Evolutionary conservation across 2,329 filamentous ascomycete species (phyloP).

Genomic region (Aspergillus tubingensis): DNA sequence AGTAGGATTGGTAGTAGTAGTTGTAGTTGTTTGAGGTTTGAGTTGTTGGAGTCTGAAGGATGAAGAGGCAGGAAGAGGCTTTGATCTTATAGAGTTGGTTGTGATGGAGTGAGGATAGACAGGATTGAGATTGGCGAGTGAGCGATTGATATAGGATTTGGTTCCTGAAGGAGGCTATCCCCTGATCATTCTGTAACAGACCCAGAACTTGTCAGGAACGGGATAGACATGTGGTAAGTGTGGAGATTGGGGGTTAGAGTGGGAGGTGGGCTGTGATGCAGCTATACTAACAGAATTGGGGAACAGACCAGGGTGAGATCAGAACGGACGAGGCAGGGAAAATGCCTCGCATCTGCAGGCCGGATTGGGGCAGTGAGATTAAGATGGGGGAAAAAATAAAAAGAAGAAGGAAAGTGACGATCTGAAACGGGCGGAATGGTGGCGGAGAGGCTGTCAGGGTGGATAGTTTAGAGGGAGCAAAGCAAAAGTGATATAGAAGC

Average conservation of each 20-base stretch:
- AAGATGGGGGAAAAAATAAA: slow-evolving; percentile 4
- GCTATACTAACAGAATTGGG: slow-evolving; percentile 14
- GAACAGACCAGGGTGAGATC: slow-evolving; percentile 19
- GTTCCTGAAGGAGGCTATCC: slow-evolving; percentile 23
- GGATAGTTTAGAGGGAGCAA: background rate
- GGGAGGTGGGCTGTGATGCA: slow-evolving; percentile 25
- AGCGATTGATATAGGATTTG: slow-evolving; percentile 24
- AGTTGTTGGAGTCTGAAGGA: background rate
- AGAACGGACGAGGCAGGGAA: slow-evolving; percentile 11
- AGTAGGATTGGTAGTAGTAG: too few relatives aligned
- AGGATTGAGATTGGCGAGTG: slow-evolving; percentile 24
- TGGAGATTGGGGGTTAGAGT: slow-evolving; percentile 17
- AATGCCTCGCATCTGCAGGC: slow-evolving; percentile 20
- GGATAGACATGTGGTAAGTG: slow-evolving; percentile 17
- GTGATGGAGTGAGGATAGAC: slow-evolving; percentile 26
- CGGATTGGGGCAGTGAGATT: slow-evolving; percentile 16
- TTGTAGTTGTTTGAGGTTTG: slow-evolving; percentile 7
- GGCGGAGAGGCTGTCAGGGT: background rate
- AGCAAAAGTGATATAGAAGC: slow-evolving; percentile 8
- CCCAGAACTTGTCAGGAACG: slow-evolving; percentile 22
- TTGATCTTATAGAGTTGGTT: slow-evolving; percentile 17
- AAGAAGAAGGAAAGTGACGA: slow-evolving; percentile 9
- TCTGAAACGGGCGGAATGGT: slow-evolving; percentile 17
- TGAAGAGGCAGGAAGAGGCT: slow-evolving; percentile 7
- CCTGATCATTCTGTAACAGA: slow-evolving; percentile 25